These are phyloP conservation scores for Thalia dealbata DNA, from an alignment of 176 grass and related monocot species.

Conservation along the genomic window DNA sequence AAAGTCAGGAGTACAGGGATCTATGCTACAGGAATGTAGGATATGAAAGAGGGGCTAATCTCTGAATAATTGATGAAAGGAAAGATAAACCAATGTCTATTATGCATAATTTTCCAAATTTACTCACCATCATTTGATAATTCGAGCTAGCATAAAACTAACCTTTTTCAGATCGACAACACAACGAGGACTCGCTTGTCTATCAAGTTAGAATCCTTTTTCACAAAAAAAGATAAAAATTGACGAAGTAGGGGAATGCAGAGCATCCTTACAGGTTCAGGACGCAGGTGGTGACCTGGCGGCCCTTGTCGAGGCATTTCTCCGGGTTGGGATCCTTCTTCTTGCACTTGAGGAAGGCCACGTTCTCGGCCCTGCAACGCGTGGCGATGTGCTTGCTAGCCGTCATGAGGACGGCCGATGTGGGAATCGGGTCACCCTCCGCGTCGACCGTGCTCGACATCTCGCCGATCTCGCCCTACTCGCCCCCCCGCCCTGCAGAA, in stretches of 20 bases:
- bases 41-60: not conserved
- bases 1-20: too few relatives aligned
- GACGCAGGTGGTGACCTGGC: conserved; percentile 3
- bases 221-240: not conserved
- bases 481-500: not conserved
- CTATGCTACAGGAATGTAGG: not conserved
- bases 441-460: conserved; percentile 9
- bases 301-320: conserved; percentile 12
- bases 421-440: conserved; percentile 4
- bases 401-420: conserved; percentile 12
- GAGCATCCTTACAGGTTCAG: conserved; percentile 10
- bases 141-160: not conserved
- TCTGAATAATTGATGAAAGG: not conserved
- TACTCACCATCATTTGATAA: not conserved
- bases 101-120: not conserved
- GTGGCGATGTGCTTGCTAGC: conserved; percentile 1
- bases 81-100: not conserved
- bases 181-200: not conserved
- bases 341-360: conserved; percentile 14
- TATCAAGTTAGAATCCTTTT: not conserved
- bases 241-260: not conserved
- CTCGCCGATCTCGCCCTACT: not conserved
- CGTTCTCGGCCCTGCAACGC: conserved; percentile 8
- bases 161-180: not conserved
- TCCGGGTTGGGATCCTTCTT: conserved; percentile 6